Conservation (phyloP, 1,284 basidiomycete genomes). For the Termitomyces sp. region DNA sequence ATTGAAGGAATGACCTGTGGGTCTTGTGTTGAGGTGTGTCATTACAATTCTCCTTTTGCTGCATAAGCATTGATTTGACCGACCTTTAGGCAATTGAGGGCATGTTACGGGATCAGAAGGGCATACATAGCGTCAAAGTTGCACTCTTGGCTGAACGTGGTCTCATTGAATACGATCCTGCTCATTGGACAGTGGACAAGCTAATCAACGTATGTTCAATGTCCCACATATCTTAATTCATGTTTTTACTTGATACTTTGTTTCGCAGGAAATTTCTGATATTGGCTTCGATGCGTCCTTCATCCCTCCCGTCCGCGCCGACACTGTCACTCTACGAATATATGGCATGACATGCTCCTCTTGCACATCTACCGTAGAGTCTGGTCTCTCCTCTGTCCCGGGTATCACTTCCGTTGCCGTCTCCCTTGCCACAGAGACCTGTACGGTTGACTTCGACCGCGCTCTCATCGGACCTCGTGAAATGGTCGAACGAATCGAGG, state of each 20-base stretch:
- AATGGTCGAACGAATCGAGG: conserved; percentile 83
- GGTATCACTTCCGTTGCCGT: conserved; percentile 74
- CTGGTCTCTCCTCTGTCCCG: conserved; percentile 62
- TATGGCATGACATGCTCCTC: conserved; percentile 91
- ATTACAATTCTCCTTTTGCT: neutral
- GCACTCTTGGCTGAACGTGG: conserved; percentile 93
- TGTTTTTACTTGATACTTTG: neutral
- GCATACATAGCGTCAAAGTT: conserved; percentile 86
- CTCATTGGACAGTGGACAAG: conserved; percentile 76
- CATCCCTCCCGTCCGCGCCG: conserved; percentile 58
- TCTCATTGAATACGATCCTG: conserved; percentile 83
- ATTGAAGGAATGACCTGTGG: conserved; percentile 93
- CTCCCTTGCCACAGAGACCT: conserved; percentile 69
- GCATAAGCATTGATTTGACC: conserved; percentile 6
- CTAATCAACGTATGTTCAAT: conserved; percentile 60
- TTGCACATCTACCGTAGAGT: conserved; percentile 78
- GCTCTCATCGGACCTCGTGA: conserved; percentile 73
- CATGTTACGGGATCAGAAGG: conserved; percentile 79
- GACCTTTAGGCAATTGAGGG: conserved; percentile 80
- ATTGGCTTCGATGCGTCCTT: conserved; percentile 87
- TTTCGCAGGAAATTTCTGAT: conserved; percentile 78
- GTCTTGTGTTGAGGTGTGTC: conserved; percentile 79
- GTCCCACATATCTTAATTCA: neutral
- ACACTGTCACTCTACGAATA: conserved; percentile 70
- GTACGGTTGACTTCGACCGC: conserved; percentile 76